A percentile compares a stretch with the other conserved stretches of the same genome.
Conservation (phyloP, 176 grass and related monocot species). For the Ananas comosus region DNA sequence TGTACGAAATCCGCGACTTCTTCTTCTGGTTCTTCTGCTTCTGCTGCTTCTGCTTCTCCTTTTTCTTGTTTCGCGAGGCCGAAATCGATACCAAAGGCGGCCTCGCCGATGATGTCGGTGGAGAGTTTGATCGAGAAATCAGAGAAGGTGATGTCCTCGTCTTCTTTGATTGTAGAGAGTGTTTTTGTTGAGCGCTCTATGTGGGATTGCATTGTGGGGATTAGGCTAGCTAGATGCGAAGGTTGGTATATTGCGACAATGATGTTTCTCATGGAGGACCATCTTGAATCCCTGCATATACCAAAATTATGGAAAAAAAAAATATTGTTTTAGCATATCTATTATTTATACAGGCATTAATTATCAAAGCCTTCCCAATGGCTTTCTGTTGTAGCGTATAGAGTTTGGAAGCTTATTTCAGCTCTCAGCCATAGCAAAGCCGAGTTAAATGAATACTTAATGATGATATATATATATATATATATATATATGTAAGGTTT, state of each 20-base stretch:
- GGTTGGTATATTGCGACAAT: constrained; percentile 78
- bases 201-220: constrained; percentile 63
- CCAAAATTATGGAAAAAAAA: too few species aligned
- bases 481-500: neutral
- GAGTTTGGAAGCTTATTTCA: too few species aligned
- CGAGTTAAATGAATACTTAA: too few species aligned
- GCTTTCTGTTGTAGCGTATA: too few species aligned
- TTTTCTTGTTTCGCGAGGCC: constrained; percentile 21
- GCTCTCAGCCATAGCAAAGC: too few species aligned
- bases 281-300: constrained; percentile 36
- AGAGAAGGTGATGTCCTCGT: constrained; percentile 41
- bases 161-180: constrained; percentile 1
- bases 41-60: too few species aligned
- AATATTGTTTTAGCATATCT: neutral
- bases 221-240: constrained; percentile 51
- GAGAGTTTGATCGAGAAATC: constrained; percentile 58
- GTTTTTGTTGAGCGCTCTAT: constrained; percentile 24
- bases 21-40: neutral
- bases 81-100: constrained; percentile 61
- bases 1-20: constrained; percentile 42
- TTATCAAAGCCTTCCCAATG: too few species aligned
- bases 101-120: constrained; percentile 54
- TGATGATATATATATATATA: too few species aligned
- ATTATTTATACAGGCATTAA: neutral
- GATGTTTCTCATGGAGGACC: constrained; percentile 68